Conservation (phyloP, 352 stramenopile species). For the Pseudoperonospora humuli region DNA sequence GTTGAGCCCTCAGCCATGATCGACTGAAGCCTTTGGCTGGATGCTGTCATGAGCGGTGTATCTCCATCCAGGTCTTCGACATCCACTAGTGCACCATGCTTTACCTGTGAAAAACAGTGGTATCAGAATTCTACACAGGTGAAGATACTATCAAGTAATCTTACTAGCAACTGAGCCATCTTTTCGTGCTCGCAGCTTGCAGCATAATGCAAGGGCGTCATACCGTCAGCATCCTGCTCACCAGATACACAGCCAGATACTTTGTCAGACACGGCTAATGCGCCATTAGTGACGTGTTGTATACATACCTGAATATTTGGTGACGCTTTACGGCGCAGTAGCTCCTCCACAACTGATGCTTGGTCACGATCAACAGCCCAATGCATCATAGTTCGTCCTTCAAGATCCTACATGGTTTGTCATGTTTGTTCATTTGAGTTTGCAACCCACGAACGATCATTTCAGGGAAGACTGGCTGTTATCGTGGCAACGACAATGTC, state of each 20-base stretch:
- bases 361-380: conserved; percentile 73
- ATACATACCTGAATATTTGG: conserved; percentile 54
- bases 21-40: conserved; percentile 29
- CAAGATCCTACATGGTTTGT: conserved; percentile 37
- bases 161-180: conserved; percentile 55
- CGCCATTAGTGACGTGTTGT: background rate
- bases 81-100: conserved; percentile 47
- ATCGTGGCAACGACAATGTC: background rate
- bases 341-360: conserved; percentile 34
- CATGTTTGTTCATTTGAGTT: background rate
- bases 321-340: conserved; percentile 44
- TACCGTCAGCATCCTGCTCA: conserved; percentile 57
- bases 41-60: conserved; percentile 41
- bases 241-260: conserved; percentile 1
- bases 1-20: conserved; percentile 34
- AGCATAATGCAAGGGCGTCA: conserved; percentile 75
- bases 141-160: conserved; percentile 9
- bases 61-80: conserved; percentile 64
- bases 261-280: conserved; percentile 3
- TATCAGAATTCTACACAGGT: conserved; percentile 3
- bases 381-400: conserved; percentile 76
- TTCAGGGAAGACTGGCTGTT: background rate
- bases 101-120: conserved; percentile 28
- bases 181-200: conserved; percentile 63
- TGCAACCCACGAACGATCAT: conserved; percentile 1